Evolutionary conservation across 805 yeast genomes (phyloP), one percentile per base, ranked within the genome.

Genomic region (Limtongozyma cylindracea): DNA sequence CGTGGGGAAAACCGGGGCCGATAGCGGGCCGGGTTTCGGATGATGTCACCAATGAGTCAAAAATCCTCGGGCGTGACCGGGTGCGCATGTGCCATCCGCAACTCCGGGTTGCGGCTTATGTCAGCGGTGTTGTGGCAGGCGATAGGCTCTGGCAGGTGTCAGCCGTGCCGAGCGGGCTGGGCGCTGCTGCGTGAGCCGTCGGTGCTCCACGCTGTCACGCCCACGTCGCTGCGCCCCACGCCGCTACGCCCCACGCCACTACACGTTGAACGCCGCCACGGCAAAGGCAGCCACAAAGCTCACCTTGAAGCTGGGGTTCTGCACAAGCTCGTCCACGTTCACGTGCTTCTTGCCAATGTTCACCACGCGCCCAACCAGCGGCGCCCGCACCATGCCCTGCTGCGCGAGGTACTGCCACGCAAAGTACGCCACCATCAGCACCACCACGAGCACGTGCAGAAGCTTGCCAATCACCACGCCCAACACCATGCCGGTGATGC

Each of bases 391-490:
- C 20, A 66, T 46, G 10, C 64, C 61, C 27, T 71, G 42, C 19
- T 59, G 46, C 31, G 62, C 58, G 27, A 69, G 52, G 38, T 61
- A 69, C 39, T 64, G 71, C 9, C 47, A 23, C 10, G 49, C 34
- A 20, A 50, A 41, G 25, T 49, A 39, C 18, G 33, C 21, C 2
- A 63, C 46, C n/a, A 63, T 43, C 2, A 64, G 36, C 19, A 61
- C 32, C 14, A 57, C 47, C 19, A 63, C 63, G 16, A 69, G 43
- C 14, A 62, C 48, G 11, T 60, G 47, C 25, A 64, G 53, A 26
- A 69, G 43, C 33, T 65, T 65, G 11, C 77, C 76, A n/a, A 57
- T 52, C 16, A 67, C 43, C 12, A 61, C 46, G 1, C 78, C 78
- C 23, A 58, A 30, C 17, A 60, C 47, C 25, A 67, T 44, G 1